Conservation (phyloP, 768 basidiomycete genomes). For the Psilocybe tampanensis region DNA sequence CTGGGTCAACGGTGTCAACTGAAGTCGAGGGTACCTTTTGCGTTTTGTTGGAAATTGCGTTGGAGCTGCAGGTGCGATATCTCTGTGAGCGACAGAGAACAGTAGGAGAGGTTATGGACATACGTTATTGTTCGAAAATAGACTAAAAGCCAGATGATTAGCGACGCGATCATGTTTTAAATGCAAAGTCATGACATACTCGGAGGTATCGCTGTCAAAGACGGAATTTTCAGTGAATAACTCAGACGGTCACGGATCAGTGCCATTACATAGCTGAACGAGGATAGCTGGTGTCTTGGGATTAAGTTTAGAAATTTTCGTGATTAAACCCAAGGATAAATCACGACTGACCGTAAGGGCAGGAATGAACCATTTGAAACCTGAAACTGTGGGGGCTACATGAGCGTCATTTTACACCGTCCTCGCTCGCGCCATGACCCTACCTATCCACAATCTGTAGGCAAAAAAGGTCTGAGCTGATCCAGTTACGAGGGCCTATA, state of each 20-base stretch:
- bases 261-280: conserved; percentile 5
- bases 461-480: conserved; percentile 10
- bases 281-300: not conserved
- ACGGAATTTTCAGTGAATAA: not conserved
- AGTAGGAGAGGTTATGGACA: not conserved
- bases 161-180: no score
- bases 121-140: conserved; percentile 6
- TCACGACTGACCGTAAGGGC: not conserved
- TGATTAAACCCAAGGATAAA: no score
- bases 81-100: not conserved
- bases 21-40: not conserved
- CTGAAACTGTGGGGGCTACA: not conserved
- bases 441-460: conserved; percentile 8
- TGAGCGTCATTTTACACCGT: no score
- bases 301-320: not conserved
- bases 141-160: not conserved
- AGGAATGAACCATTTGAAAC: conserved; percentile 10
- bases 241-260: not conserved
- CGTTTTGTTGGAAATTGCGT: not conserved
- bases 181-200: not conserved
- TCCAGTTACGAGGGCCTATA: conserved; percentile 5
- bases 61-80: not conserved
- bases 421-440: not conserved
- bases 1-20: no score
- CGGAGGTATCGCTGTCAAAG: conserved; percentile 1